A percentile compares a stretch with the other conserved stretches of the same genome.
phyloP scores from a whole-genome alignment of 805 yeast genomes.

The Saccharomycopsis sp. region DNA sequence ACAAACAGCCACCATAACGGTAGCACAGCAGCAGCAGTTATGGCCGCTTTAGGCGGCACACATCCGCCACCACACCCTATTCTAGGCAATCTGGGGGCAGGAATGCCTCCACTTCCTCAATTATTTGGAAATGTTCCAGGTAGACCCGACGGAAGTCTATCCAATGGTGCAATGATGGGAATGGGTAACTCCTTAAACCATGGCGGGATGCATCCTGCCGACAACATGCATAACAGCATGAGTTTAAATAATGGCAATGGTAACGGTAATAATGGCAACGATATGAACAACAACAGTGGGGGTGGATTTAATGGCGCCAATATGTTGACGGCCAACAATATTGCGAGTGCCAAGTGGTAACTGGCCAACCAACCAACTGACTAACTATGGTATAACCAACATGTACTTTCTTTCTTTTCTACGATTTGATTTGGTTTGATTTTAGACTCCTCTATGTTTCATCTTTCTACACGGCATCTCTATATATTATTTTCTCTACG shows the following conservation, averaged over 20 bases:
- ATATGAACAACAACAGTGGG: background rate
- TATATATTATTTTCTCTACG: too few species aligned
- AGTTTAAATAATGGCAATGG: background rate
- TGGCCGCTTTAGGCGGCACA: conserved; percentile 2
- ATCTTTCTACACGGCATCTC: too few species aligned
- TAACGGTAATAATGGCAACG: background rate
- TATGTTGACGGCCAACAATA: background rate
- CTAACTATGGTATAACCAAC: too few species aligned
- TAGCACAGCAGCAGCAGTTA: background rate
- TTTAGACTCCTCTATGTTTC: too few species aligned
- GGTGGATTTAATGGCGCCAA: background rate
- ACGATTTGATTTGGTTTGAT: too few species aligned
- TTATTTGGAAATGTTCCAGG: background rate
- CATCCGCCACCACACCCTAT: conserved; percentile 2
- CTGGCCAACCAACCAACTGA: background rate
- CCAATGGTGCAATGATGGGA: background rate
- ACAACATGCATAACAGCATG: background rate
- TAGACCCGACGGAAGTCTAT: background rate
- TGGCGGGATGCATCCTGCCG: background rate
- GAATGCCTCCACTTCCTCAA: background rate
- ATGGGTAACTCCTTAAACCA: background rate
- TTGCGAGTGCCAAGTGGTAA: background rate
- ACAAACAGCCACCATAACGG: background rate
- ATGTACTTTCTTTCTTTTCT: too few species aligned
- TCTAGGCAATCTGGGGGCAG: background rate